Percentiles rank a stretch among this genome's conserved stretches.
These are phyloP conservation scores for Marasmius sp. DNA, from an alignment of 1,284 basidiomycete genomes.

Conservation along the genomic window DNA sequence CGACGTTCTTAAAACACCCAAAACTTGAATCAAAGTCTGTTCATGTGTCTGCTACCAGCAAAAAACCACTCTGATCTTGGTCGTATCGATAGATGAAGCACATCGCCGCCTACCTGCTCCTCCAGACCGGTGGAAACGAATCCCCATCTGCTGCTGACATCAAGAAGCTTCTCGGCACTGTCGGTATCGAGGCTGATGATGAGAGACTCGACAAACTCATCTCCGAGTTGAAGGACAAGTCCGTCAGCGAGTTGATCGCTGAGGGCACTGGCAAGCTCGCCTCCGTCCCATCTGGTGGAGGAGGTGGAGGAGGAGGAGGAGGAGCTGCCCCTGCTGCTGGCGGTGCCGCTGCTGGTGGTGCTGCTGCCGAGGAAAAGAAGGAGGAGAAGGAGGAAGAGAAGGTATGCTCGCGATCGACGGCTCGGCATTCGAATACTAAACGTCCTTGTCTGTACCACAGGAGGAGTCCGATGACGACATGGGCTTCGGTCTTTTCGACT, in stretches of 20 bases:
- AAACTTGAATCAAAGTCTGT: background rate
- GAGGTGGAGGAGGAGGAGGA: slow-evolving; percentile 46
- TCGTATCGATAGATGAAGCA: slow-evolving; percentile 77
- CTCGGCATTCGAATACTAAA: slow-evolving; percentile 13
- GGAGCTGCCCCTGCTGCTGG: slow-evolving; percentile 53
- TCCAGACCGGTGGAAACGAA: slow-evolving; percentile 92
- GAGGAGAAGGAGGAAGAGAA: slow-evolving; percentile 84
- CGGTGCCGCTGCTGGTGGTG: slow-evolving; percentile 61
- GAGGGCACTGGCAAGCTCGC: slow-evolving; percentile 93
- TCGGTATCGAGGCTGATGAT: slow-evolving; percentile 89
- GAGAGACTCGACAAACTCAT: slow-evolving; percentile 86
- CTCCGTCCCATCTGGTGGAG: slow-evolving; percentile 89
- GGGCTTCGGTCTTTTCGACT: slow-evolving; percentile 96
- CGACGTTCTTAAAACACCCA: background rate
- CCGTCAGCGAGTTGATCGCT: slow-evolving; percentile 88
- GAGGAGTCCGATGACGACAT: slow-evolving; percentile 89
- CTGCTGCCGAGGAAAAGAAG: slow-evolving; percentile 66
- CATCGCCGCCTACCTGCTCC: slow-evolving; percentile 97
- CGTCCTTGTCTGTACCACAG: slow-evolving; percentile 34
- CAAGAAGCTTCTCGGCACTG: slow-evolving; percentile 85
- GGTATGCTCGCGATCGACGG: slow-evolving; percentile 38
- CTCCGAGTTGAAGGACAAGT: slow-evolving; percentile 92
- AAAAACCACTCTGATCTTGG: background rate
- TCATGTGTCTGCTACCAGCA: background rate
- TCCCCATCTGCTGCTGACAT: slow-evolving; percentile 88